Conservation (phyloP, 805 yeast genomes). For the Schizosaccharomyces osmophilus region DNA sequence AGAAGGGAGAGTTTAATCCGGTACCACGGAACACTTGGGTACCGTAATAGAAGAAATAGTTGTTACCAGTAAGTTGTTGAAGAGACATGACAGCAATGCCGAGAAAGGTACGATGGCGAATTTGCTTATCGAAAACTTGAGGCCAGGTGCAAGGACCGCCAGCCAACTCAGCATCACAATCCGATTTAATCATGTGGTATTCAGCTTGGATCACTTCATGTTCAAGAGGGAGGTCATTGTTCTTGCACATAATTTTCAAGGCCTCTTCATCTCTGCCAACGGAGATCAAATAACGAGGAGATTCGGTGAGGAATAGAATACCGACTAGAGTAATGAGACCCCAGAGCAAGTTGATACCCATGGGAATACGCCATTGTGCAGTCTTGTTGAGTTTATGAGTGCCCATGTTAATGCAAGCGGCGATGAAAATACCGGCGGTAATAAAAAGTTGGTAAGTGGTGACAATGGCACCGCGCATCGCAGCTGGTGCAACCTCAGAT, state of each 20-base stretch:
- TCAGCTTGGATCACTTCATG: slow-evolving; percentile 15
- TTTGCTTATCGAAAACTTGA: slow-evolving; percentile 23
- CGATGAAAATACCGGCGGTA: slow-evolving; percentile 51
- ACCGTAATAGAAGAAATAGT: slow-evolving; percentile 75
- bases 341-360: slow-evolving; percentile 49
- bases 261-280: slow-evolving; percentile 34
- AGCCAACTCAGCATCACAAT: slow-evolving; percentile 24
- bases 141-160: slow-evolving; percentile 29
- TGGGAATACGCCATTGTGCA: slow-evolving; percentile 40
- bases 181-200: slow-evolving; percentile 19
- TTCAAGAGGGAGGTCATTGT: slow-evolving; percentile 5
- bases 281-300: slow-evolving; percentile 46
- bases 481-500: slow-evolving; percentile 56
- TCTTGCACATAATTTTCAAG: slow-evolving; percentile 29
- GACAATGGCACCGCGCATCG: slow-evolving; percentile 57
- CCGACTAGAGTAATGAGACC: slow-evolving; percentile 36
- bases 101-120: slow-evolving; percentile 20
- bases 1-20: slow-evolving; percentile 40
- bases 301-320: slow-evolving; percentile 43
- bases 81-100: slow-evolving; percentile 49
- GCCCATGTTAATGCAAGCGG: slow-evolving; percentile 46
- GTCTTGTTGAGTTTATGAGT: slow-evolving; percentile 24
- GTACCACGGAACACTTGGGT: slow-evolving; percentile 51
- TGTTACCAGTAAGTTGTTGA: slow-evolving; percentile 79
- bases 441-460: slow-evolving; percentile 50